phyloP scores from a whole-genome alignment of 176 grass and related monocot genomes.

The Sorghum bicolor region DNA sequence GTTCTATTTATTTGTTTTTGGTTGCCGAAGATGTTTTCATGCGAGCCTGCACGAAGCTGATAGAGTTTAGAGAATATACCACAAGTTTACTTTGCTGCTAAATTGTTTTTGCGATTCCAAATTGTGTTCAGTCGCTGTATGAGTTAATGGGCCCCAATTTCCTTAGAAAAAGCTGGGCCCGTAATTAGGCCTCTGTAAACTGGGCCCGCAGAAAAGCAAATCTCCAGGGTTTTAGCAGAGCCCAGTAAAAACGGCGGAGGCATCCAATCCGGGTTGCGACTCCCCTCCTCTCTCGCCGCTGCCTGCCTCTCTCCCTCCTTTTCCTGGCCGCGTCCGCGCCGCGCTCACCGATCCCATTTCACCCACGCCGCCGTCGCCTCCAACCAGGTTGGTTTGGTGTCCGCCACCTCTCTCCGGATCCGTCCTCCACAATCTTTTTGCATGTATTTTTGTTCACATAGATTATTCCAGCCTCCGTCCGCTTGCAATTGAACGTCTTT shows the following conservation, averaged over 20 bases:
- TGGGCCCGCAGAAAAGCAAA: neutral
- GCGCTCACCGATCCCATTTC: constrained; percentile 16
- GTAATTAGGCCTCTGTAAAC: neutral
- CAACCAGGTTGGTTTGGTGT: constrained; percentile 22
- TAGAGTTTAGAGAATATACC: too few species aligned
- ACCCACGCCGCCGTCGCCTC: constrained; percentile 2
- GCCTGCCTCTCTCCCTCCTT: neutral
- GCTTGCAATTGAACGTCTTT: neutral
- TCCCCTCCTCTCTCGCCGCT: neutral
- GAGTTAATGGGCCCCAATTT: neutral
- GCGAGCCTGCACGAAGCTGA: too few species aligned
- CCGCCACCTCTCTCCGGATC: neutral
- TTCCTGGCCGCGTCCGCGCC: constrained; percentile 13
- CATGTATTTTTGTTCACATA: neutral
- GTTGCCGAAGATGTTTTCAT: too few species aligned
- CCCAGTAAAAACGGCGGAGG: neutral
- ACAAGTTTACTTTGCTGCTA: too few species aligned
- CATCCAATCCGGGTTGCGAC: neutral
- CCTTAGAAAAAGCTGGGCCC: neutral
- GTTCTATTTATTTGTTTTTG: too few species aligned
- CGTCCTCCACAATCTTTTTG: neutral
- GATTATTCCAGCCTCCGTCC: neutral
- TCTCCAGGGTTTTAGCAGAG: neutral
- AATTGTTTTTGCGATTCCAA: too few species aligned
- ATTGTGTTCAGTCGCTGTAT: neutral